Base-by-base conservation (phyloP, 2,329 filamentous ascomycete genomes). In the Fonsecaea multimorphosa region DNA sequence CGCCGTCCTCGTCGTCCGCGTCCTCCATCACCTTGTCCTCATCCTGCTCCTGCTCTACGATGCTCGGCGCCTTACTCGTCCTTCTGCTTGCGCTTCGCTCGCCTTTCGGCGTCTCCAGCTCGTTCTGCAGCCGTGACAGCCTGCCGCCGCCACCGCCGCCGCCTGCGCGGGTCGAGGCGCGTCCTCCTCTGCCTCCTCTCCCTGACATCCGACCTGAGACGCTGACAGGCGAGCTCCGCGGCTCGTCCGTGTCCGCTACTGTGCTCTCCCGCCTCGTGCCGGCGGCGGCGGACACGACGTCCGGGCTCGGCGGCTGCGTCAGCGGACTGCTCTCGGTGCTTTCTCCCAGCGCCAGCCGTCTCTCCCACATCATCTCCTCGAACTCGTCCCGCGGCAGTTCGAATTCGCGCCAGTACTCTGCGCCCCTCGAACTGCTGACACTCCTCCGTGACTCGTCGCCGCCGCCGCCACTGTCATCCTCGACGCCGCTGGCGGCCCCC, bases 371-470 rank as follows among this genome's bases (percentile, higher is more conserved):
- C 75, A 82, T 73, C 27, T 78, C 77, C 40, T 79, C 78, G 63
- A 80, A 82, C 70, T 81, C 79, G 52, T 79, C 77, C 34, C 81
- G 76, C 0, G 89, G 89, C 3, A 92, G 81, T 31, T 84, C 82
- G 71, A 92, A 92, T 29, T 90, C 86, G 61, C 86, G 83, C 74
- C 89, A 91, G 65, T 84, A 83, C 29, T 32, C 27, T 6, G 16
- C 24, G 0, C 69, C 82, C 22, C 76, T 66, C 76, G 73, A 31
- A 87, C 62, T 66, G 11, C 68, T 67, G 36, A 90, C 87, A 3
- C 55, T 38, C 3, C 55, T 38, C 3, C n/a, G 14, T 11, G n/a
- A 51, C 54, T 38, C 54, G 32, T 34, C 54, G 8, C 12, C 22
- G 27, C 31, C 16, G 24, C 4, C 16, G 38, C 16, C 16, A 1